phyloP scores from a whole-genome alignment of 805 yeast genomes.

The Metschnikowia orientalis region DNA sequence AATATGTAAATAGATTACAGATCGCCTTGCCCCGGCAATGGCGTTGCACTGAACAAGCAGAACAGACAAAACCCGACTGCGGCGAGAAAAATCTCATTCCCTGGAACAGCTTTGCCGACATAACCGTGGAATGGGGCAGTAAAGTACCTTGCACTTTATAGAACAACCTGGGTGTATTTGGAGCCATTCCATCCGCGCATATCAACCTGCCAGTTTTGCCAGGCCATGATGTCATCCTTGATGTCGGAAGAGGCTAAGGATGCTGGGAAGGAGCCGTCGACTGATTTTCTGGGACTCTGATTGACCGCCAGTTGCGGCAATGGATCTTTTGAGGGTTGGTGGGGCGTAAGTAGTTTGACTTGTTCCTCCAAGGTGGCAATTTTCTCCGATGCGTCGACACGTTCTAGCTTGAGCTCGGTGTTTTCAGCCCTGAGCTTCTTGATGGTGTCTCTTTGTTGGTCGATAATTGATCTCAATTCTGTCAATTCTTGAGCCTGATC shows the following conservation, averaged over 20 bases:
- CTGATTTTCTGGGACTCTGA: constrained; percentile 28
- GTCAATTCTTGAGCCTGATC: constrained; percentile 3
- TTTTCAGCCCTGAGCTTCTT: constrained; percentile 37
- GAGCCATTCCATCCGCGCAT: constrained; percentile 77
- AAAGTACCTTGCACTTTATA: constrained; percentile 14
- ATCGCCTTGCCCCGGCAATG: too few species aligned
- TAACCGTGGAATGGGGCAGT: neutral
- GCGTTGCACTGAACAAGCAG: too few species aligned
- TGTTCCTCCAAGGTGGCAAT: constrained; percentile 27
- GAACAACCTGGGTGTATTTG: constrained; percentile 36
- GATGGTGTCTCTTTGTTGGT: constrained; percentile 32
- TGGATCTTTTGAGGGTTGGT: constrained; percentile 20
- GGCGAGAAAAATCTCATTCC: too few species aligned
- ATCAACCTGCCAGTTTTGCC: constrained; percentile 85
- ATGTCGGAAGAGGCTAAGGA: constrained; percentile 42
- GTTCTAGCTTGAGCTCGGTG: constrained; percentile 36
- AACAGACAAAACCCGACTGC: too few species aligned
- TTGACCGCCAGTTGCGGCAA: constrained; percentile 28
- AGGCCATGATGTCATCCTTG: constrained; percentile 56
- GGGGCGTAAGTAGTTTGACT: constrained; percentile 14
- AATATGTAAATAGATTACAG: constrained; percentile 18
- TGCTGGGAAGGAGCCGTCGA: constrained; percentile 12
- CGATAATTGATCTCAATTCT: constrained; percentile 24
- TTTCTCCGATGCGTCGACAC: constrained; percentile 36
- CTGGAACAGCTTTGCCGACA: neutral